Evolutionary conservation across 73 alveolate genomes (phyloP).

Genomic region (Tetrahymena malaccensis): DNA sequence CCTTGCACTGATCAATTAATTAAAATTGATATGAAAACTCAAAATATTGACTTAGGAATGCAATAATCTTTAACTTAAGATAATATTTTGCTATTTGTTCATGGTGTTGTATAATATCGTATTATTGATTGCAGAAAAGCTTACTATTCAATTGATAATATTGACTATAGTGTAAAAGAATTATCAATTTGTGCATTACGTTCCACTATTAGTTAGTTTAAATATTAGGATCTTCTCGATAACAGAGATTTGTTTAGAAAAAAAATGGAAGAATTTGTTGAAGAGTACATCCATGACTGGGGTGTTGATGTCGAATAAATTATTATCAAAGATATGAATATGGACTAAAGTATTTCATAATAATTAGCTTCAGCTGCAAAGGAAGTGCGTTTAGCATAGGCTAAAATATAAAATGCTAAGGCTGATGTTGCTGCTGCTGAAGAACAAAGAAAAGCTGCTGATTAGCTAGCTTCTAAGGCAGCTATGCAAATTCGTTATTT

Average conservation of each 20-base stretch:
- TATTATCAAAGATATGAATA: slow-evolving; percentile 15
- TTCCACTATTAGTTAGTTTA: slow-evolving; percentile 7
- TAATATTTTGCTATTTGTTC: slow-evolving; percentile 4
- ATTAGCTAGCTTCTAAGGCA: slow-evolving; percentile 6
- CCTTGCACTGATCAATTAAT: neutral
- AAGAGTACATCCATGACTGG: slow-evolving; percentile 11
- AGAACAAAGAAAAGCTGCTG: slow-evolving; percentile 28
- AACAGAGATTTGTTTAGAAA: slow-evolving; percentile 8
- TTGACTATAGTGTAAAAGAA: slow-evolving; percentile 8
- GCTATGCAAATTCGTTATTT: slow-evolving; percentile 33
- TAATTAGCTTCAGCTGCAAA: slow-evolving; percentile 36
- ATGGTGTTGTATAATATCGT: slow-evolving; percentile 31
- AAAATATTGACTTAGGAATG: neutral
- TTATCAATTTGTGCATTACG: slow-evolving; percentile 27
- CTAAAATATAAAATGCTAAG: slow-evolving; percentile 26
- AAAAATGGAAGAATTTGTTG: slow-evolving; percentile 8
- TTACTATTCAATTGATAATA: neutral
- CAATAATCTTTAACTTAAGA: slow-evolving; percentile 12
- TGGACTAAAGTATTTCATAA: neutral
- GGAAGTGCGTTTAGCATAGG: slow-evolving; percentile 15
- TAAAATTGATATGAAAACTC: neutral
- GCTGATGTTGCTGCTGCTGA: slow-evolving; percentile 41
- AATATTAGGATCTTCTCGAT: slow-evolving; percentile 3
- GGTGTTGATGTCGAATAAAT: slow-evolving; percentile 32
- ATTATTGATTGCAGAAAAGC: slow-evolving; percentile 24